Evolutionary conservation across 208 protist genomes (phyloP).

Genomic region (Wallacemonas sp.): DNA sequence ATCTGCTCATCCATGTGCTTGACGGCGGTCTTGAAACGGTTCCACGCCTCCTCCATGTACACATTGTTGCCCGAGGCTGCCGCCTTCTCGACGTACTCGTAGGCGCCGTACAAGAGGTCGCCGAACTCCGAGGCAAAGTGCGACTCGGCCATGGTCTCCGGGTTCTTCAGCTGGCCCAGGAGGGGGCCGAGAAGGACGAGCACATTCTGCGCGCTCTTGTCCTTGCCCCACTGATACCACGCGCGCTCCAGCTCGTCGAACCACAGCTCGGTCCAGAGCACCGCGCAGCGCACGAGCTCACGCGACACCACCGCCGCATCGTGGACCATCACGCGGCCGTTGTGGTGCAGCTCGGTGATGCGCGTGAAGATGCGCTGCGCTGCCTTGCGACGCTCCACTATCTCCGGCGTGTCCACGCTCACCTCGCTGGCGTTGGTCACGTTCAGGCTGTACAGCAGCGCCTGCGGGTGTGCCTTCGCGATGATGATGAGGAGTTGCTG

Average conservation of each 20-base stretch:
- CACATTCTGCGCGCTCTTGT: constrained; percentile 95
- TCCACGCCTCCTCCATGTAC: constrained; percentile 97
- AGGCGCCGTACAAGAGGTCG: constrained; percentile 58
- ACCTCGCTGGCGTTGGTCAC: constrained; percentile 91
- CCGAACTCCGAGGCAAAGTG: constrained; percentile 93
- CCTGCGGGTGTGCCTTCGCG: constrained; percentile 98
- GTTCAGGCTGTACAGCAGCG: constrained; percentile 99
- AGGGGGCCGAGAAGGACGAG: constrained; percentile 93
- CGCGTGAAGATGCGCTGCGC: constrained; percentile 76
- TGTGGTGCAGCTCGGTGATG: constrained; percentile 80
- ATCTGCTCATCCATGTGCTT: constrained; percentile 96
- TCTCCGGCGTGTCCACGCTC: constrained; percentile 31
- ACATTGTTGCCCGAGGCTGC: constrained; percentile 64
- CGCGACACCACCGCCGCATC: constrained; percentile 96
- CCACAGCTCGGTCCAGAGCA: constrained; percentile 97
- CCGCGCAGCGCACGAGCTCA: constrained; percentile 98
- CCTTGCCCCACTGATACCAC: constrained; percentile 94
- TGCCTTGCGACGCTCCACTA: constrained; percentile 67
- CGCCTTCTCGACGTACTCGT: constrained; percentile 83
- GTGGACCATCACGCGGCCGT: constrained; percentile 90
- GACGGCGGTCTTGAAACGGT: constrained; percentile 95
- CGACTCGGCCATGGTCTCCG: constrained; percentile 95
- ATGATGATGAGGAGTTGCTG: constrained; percentile 94
- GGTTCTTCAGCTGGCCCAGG: constrained; percentile 90
- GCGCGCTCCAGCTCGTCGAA: constrained; percentile 96